Evolutionary conservation across 306 rosid genomes (phyloP).

Genomic region (Ziziphus jujuba): DNA sequence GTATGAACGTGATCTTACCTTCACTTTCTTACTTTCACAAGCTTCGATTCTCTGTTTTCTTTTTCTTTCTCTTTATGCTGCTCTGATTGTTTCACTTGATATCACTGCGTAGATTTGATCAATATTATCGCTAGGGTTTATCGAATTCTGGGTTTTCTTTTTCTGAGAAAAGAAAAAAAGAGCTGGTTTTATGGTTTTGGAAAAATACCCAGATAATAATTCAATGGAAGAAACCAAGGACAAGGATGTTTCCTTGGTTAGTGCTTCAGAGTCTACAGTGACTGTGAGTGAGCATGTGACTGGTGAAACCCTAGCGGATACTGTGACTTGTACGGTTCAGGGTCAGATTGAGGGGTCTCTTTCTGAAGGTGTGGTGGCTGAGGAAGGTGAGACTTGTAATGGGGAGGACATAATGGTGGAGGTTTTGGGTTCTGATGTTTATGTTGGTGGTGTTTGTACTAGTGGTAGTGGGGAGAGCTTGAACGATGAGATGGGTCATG

Average conservation of each 20-base stretch:
- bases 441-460: conserved; percentile 82
- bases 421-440: conserved; percentile 76
- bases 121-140: conserved; percentile 42
- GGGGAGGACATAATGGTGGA: conserved; percentile 78
- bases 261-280: conserved; percentile 45
- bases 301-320: conserved; percentile 37
- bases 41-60: neutral
- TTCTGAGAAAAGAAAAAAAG: neutral
- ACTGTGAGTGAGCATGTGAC: conserved; percentile 35
- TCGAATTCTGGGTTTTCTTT: conserved; percentile 9
- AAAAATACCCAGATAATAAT: conserved; percentile 39
- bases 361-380: conserved; percentile 35
- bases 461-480: conserved; percentile 30
- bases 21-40: neutral
- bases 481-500: conserved; percentile 35
- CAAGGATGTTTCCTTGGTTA: conserved; percentile 34
- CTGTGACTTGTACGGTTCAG: conserved; percentile 17
- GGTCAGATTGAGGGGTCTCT: conserved; percentile 38
- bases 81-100: conserved; percentile 12
- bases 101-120: conserved; percentile 14
- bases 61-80: conserved; percentile 6
- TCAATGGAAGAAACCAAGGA: conserved; percentile 69
- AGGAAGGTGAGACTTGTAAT: conserved; percentile 49
- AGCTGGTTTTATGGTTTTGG: conserved; percentile 23
- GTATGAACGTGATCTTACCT: conserved; percentile 40